A percentile compares a stretch with the other conserved stretches of the same genome.
Evolutionary conservation across 2,329 filamentous ascomycete species (phyloP).

Genomic region (Acrodontium crateriforme): DNA sequence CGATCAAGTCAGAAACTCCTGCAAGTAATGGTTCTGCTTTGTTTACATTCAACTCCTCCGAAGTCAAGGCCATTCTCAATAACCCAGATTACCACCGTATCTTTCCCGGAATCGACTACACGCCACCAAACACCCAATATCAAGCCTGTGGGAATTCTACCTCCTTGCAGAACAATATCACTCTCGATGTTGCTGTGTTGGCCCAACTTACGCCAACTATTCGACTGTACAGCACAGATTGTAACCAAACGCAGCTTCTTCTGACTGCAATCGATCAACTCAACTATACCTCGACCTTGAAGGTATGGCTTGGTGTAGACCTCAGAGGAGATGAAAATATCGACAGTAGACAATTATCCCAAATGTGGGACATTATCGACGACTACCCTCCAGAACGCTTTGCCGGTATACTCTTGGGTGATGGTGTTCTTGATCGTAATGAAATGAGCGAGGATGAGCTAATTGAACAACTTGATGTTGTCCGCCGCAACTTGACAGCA

Average conservation of each 20-base stretch:
- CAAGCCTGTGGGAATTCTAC: slow-evolving; percentile 63
- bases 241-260: slow-evolving; percentile 93
- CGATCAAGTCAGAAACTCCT: slow-evolving; percentile 10
- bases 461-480: slow-evolving; percentile 48
- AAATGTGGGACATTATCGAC: slow-evolving; percentile 76
- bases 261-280: slow-evolving; percentile 67
- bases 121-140: slow-evolving; percentile 79
- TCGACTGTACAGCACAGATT: slow-evolving; percentile 87
- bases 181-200: slow-evolving; percentile 76
- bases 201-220: slow-evolving; percentile 81
- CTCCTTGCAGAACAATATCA: slow-evolving; percentile 87
- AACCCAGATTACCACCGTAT: slow-evolving; percentile 78
- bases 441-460: slow-evolving; percentile 55
- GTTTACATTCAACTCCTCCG: slow-evolving; percentile 50
- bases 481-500: slow-evolving; percentile 57
- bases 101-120: slow-evolving; percentile 92
- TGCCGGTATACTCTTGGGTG: slow-evolving; percentile 49
- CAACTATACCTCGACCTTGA: slow-evolving; percentile 56
- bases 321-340: slow-evolving; percentile 73
- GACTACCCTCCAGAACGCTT: slow-evolving; percentile 40
- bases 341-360: slow-evolving; percentile 63
- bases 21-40: slow-evolving; percentile 26
- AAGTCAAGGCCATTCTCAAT: slow-evolving; percentile 71
- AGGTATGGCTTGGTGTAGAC: slow-evolving; percentile 92
- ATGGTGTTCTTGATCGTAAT: slow-evolving; percentile 47